Base-by-base conservation (phyloP, 345 rosid species). In the Gossypium rotundifolium region DNA sequence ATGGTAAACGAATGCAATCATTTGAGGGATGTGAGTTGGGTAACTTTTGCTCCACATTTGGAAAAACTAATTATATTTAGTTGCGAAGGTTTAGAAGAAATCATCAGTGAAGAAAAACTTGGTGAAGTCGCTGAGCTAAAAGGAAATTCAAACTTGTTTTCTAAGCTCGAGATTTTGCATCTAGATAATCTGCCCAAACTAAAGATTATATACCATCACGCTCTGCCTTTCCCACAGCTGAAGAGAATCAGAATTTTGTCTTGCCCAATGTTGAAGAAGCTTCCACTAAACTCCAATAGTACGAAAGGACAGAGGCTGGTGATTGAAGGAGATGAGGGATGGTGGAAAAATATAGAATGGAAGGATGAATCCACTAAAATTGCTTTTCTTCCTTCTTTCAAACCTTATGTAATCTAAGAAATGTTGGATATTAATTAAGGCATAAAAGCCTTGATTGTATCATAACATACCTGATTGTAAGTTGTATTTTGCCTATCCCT, bases 1-100 rank as follows among this genome's bases (percentile, higher is more conserved):
- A 1, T 22, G 1, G 0, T 0, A 0, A 0, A 0, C 7, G n/a
- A 23, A 23, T 6, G 2, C 5, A 2, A n/a, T n/a, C n/a, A 7
- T 16, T 53, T 53, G 58, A 53, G 58, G 58, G 58, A 53, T n/a
- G 22, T 10, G 14, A 53, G 22, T 17, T 53, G 58, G 23, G 10
- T 53, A 0, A 6, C 16, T 7, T 14, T 53, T 7, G 58, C 20
- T 53, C 58, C 22, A 1, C 22, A 53, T 53, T 7, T 53, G 58
- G 10, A n/a, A 16, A 0, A 4, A 3, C 18, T 53, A 11, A 0
- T 0, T n/a, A 5, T 53, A 53, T 0, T 0, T 0, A 0, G 0
- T 0, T 53, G 58, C 2, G 0, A 0, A 0, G 3, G 7, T 4
- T 17, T 53, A 0, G 58, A 17, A 53, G 0, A 53, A 53, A 7